Percentiles rank a stretch among this genome's conserved stretches.
Conservation (phyloP, 306 rosid genomes). For the Vicia faba region DNA sequence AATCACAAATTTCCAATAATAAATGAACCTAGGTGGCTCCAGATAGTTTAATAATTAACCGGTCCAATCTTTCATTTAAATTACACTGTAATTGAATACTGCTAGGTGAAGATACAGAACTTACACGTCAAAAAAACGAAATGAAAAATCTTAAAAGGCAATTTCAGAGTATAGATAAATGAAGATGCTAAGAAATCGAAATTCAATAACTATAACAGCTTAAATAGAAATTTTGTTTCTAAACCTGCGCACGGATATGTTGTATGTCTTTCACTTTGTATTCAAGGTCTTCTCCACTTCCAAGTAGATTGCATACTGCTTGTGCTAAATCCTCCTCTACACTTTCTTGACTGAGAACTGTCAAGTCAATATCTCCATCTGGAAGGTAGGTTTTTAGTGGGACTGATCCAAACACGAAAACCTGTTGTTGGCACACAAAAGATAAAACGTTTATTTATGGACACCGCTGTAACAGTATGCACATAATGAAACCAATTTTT, state of each 20-base stretch:
- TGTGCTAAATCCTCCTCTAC: slow-evolving; percentile 53
- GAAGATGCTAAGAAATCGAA: slow-evolving; percentile 17
- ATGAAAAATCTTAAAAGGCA: slow-evolving; percentile 8
- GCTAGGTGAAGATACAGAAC: not conserved
- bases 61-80: slow-evolving; percentile 4
- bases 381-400: slow-evolving; percentile 80
- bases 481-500: slow-evolving; percentile 15
- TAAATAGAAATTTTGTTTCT: slow-evolving; percentile 23
- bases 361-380: slow-evolving; percentile 80
- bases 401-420: slow-evolving; percentile 67
- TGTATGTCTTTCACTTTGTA: slow-evolving; percentile 51
- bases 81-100: not conserved
- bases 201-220: slow-evolving; percentile 12
- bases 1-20: too few relatives aligned
- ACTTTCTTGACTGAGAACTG: slow-evolving; percentile 49
- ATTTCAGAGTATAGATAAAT: slow-evolving; percentile 12
- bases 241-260: slow-evolving; percentile 61
- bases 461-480: slow-evolving; percentile 16
- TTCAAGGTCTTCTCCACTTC: slow-evolving; percentile 32
- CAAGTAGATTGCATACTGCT: slow-evolving; percentile 47
- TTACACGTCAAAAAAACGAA: slow-evolving; percentile 1
- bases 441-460: slow-evolving; percentile 17
- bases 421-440: slow-evolving; percentile 50
- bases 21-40: not conserved
- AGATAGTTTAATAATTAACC: not conserved